phyloP scores from a whole-genome alignment of 2,329 filamentous ascomycete species.

The Magnaporthiopsis rhizophila region DNA sequence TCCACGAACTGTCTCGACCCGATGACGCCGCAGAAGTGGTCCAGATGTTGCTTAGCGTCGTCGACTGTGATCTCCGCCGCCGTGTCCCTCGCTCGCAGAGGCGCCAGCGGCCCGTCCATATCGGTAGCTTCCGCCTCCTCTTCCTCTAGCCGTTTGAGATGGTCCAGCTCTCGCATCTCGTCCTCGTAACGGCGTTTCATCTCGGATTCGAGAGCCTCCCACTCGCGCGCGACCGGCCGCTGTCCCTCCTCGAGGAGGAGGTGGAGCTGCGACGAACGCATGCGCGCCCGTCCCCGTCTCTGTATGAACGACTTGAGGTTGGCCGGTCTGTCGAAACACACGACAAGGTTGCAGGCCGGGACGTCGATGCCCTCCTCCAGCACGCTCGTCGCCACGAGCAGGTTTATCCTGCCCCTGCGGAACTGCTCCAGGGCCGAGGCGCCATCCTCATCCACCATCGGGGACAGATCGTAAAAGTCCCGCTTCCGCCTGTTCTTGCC shows the following conservation, averaged over 20 bases:
- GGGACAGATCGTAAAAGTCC: conserved; percentile 19
- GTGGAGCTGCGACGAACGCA: conserved; percentile 41
- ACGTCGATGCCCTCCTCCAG: conserved; percentile 63
- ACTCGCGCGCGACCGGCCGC: conserved; percentile 32
- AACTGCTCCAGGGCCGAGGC: conserved; percentile 40
- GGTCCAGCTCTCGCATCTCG: conserved; percentile 43
- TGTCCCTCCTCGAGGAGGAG: conserved; percentile 30
- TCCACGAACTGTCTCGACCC: conserved; percentile 53
- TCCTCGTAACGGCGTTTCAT: conserved; percentile 66
- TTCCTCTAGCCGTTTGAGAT: conserved; percentile 41
- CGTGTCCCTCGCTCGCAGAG: conserved; percentile 23
- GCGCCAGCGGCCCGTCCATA: conserved; percentile 14
- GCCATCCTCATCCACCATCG: conserved; percentile 19
- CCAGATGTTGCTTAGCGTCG: conserved; percentile 66
- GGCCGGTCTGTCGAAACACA: conserved; percentile 44
- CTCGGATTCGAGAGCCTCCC: conserved; percentile 59
- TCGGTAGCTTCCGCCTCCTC: conserved; percentile 14
- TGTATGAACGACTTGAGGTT: conserved; percentile 53
- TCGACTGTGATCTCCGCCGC: conserved; percentile 63
- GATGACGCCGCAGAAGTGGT: conserved; percentile 69
- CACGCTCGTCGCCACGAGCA: conserved; percentile 56
- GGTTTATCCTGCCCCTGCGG: conserved; percentile 42
- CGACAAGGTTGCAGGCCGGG: conserved; percentile 53
- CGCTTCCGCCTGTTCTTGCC: conserved; percentile 10
- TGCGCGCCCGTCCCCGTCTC: conserved; percentile 44